These are phyloP conservation scores for Boechera divaricarpa DNA, from an alignment of 345 rosid genomes.

Conservation along the genomic window DNA sequence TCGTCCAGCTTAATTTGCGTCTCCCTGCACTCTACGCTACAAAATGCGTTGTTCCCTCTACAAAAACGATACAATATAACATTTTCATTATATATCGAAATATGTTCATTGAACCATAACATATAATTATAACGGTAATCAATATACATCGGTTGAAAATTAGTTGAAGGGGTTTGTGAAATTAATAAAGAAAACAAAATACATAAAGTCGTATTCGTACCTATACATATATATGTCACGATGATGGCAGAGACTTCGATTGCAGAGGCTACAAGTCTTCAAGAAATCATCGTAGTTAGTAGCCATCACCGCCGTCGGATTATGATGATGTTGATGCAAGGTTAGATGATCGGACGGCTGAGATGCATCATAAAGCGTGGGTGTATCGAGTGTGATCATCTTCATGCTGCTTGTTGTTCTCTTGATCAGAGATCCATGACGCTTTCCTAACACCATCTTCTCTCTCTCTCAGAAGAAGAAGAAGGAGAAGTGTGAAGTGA, in stretches of 20 bases:
- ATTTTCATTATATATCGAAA: not conserved
- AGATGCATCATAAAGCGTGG: constrained; percentile 34
- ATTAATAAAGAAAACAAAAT: not conserved
- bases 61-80: constrained; percentile 12
- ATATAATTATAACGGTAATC: not conserved
- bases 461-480: constrained; percentile 15
- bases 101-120: not conserved
- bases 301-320: constrained; percentile 28
- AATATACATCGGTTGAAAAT: not conserved
- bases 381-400: constrained; percentile 54
- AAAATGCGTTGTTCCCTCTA: constrained; percentile 92
- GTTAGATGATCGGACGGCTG: constrained; percentile 46
- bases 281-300: constrained; percentile 33
- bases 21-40: constrained; percentile 88
- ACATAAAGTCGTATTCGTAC: constrained; percentile 51
- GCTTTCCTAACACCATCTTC: constrained; percentile 70
- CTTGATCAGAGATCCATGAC: constrained; percentile 64
- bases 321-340: constrained; percentile 26
- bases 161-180: not conserved
- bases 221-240: constrained; percentile 89
- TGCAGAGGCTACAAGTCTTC: constrained; percentile 43
- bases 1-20: constrained; percentile 72
- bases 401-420: constrained; percentile 85
- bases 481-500: constrained; percentile 31
- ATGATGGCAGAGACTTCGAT: constrained; percentile 40